Percentiles rank a stretch among this genome's conserved stretches.
phyloP scores from a whole-genome alignment of 2,329 filamentous ascomycete genomes.

The Aureobasidium sp. region DNA sequence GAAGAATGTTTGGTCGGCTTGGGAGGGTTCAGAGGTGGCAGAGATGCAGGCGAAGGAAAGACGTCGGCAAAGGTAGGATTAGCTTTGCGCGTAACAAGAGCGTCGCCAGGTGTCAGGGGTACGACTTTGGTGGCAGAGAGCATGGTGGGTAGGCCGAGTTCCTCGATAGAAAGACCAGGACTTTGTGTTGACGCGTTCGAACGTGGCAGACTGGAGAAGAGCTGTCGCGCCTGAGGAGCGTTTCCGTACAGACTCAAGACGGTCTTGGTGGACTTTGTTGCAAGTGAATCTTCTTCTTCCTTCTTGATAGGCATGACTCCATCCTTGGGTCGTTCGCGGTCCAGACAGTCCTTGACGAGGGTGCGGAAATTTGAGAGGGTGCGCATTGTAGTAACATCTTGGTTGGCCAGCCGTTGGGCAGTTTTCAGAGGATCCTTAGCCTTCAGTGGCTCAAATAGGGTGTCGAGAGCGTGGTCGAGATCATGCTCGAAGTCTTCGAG shows the following conservation, averaged over 20 bases:
- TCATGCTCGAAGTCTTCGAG: slow-evolving; percentile 28
- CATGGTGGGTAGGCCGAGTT: slow-evolving; percentile 65
- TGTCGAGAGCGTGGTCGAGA: slow-evolving; percentile 34
- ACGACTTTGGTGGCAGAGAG: slow-evolving; percentile 63
- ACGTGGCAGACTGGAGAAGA: slow-evolving; percentile 79
- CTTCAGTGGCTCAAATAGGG: slow-evolving; percentile 33
- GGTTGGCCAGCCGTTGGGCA: slow-evolving; percentile 24
- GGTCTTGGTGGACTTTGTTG: slow-evolving; percentile 40
- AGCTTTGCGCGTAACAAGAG: slow-evolving; percentile 45
- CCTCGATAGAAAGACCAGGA: slow-evolving; percentile 45
- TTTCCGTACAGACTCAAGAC: slow-evolving; percentile 73
- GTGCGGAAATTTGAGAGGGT: slow-evolving; percentile 25
- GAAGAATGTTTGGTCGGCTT: slow-evolving; percentile 64
- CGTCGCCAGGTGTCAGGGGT: slow-evolving; percentile 41
- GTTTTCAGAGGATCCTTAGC: slow-evolving; percentile 19
- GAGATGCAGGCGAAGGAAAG: slow-evolving; percentile 60
- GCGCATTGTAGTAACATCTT: slow-evolving; percentile 32
- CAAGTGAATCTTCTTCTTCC: not conserved
- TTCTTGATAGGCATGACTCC: slow-evolving; percentile 9
- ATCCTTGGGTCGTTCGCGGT: slow-evolving; percentile 22
- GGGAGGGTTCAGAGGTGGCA: slow-evolving; percentile 59
- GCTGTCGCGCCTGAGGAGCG: slow-evolving; percentile 64
- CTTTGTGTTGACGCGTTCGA: slow-evolving; percentile 21
- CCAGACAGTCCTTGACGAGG: slow-evolving; percentile 25
- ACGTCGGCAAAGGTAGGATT: slow-evolving; percentile 63